A percentile compares a stretch with the other conserved stretches of the same genome.
Conservation (phyloP, 2,329 filamentous ascomycete genomes). For the Thielaviopsis musarum region DNA sequence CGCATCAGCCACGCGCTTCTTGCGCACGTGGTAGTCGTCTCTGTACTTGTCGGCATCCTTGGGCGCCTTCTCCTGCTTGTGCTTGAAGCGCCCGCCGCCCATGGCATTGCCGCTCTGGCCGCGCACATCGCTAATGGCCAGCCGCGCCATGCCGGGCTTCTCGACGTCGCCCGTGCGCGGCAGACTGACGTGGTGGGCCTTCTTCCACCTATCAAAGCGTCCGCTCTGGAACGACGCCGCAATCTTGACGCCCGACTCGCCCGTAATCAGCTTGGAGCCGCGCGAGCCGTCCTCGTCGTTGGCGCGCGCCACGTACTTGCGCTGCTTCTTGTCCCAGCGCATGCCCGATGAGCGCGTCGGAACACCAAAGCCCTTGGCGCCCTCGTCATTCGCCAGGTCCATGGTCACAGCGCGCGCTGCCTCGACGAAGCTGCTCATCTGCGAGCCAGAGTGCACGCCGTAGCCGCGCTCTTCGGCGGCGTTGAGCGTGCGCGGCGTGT, state of each 20-base stretch:
- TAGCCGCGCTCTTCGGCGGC: conserved; percentile 82
- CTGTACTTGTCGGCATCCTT: conserved; percentile 87
- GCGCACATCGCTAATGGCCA: conserved; percentile 16
- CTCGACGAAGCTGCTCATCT: conserved; percentile 56
- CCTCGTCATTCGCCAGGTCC: conserved; percentile 85
- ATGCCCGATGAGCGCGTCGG: conserved; percentile 47
- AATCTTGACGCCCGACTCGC: conserved; percentile 91
- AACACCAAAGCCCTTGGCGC: conserved; percentile 60
- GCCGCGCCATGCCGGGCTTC: conserved; percentile 20
- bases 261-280: conserved; percentile 54
- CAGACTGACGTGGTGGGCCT: conserved; percentile 62
- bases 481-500: conserved; percentile 67
- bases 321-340: conserved; percentile 94
- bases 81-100: conserved; percentile 47
- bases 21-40: conserved; percentile 78
- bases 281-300: conserved; percentile 92
- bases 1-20: conserved; percentile 77
- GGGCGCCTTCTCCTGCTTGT: conserved; percentile 74
- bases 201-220: conserved; percentile 84
- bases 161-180: conserved; percentile 76
- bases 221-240: conserved; percentile 85
- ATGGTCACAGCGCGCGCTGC: conserved; percentile 77
- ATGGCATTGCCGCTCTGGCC: background rate
- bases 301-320: conserved; percentile 79
- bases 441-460: conserved; percentile 71